phyloP scores from a whole-genome alignment of 306 rosid genomes.

The Pterocarpus santalinus region DNA sequence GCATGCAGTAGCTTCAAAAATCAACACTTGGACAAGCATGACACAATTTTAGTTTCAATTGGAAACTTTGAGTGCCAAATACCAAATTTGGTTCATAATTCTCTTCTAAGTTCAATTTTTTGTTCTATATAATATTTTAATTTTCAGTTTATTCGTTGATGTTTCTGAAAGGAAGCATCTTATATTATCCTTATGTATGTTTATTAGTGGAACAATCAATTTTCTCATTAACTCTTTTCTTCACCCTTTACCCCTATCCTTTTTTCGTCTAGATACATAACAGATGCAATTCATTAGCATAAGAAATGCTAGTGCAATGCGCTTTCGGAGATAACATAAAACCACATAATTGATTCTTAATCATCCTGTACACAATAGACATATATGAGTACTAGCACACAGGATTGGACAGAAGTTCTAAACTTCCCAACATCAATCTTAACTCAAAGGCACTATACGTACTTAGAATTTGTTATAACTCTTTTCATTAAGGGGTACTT shows the following conservation, averaged over 20 bases:
- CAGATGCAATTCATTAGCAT: neutral
- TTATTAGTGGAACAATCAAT: no score
- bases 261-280: neutral
- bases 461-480: conserved; percentile 23
- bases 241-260: no score
- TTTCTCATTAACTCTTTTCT: neutral
- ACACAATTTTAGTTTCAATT: neutral
- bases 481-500: conserved; percentile 7
- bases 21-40: neutral
- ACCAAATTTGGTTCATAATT: neutral
- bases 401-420: neutral
- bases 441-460: neutral
- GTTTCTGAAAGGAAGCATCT: neutral
- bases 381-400: neutral
- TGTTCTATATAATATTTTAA: neutral
- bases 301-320: neutral
- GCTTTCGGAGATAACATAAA: neutral
- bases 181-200: neutral
- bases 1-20: neutral
- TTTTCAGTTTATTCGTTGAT: neutral
- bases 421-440: neutral
- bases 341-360: neutral
- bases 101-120: neutral
- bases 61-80: neutral
- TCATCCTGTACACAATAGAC: no score